These are phyloP conservation scores for Cordyceps cateniannulata DNA, from an alignment of 2,329 filamentous ascomycete species.

Conservation along the genomic window DNA sequence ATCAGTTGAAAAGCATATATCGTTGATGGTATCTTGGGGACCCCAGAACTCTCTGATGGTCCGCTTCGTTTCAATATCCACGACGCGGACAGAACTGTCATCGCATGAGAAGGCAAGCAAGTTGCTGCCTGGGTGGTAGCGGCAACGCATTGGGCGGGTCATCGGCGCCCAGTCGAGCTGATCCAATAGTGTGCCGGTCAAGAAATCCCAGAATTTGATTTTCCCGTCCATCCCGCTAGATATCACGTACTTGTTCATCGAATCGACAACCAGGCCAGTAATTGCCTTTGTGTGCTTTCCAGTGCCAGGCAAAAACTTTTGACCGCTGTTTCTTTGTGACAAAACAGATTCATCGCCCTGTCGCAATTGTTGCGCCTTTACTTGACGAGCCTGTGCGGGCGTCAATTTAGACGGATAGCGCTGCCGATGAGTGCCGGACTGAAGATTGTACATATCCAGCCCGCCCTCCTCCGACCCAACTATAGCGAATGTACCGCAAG, in stretches of 20 bases:
- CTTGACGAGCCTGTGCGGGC: constrained; percentile 68
- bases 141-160: constrained; percentile 67
- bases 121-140: constrained; percentile 77
- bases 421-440: constrained; percentile 84
- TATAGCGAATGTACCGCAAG: constrained; percentile 89
- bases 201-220: constrained; percentile 96
- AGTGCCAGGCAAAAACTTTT: constrained; percentile 42
- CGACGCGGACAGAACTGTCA: constrained; percentile 78
- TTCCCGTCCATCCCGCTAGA: constrained; percentile 87
- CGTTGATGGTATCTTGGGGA: constrained; percentile 64
- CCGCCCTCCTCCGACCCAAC: constrained; percentile 77
- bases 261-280: constrained; percentile 81
- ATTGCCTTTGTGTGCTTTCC: constrained; percentile 76
- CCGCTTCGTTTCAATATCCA: constrained; percentile 85
- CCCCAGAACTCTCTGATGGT: constrained; percentile 92
- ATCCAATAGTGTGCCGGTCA: constrained; percentile 70
- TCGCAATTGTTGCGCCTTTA: constrained; percentile 59
- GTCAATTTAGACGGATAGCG: constrained; percentile 77
- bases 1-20: constrained; percentile 85
- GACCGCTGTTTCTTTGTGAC: constrained; percentile 40
- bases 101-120: constrained; percentile 84
- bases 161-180: constrained; percentile 77
- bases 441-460: constrained; percentile 94
- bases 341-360: constrained; percentile 52
- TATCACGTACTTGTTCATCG: constrained; percentile 78